Conservation (phyloP, 208 protist species). For the Novymonas esmeraldas region DNA sequence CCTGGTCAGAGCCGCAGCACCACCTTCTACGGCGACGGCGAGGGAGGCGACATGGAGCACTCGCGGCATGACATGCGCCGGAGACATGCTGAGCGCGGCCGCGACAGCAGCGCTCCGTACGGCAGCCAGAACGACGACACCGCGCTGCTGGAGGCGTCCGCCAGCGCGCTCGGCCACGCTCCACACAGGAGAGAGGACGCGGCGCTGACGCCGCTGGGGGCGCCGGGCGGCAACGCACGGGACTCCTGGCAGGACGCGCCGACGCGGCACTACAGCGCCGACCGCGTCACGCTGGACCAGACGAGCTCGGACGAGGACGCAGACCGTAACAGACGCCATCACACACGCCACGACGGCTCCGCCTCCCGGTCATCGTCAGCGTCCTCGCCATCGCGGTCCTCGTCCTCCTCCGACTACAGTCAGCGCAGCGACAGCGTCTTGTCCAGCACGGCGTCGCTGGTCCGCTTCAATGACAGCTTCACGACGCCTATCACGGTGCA, state of each 20-base stretch:
- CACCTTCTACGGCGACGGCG: conserved; percentile 10
- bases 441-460: conserved; percentile 17
- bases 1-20: conserved; percentile 8
- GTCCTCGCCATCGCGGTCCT: neutral
- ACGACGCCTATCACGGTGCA: conserved; percentile 60
- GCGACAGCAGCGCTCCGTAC: conserved; percentile 23
- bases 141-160: too few relatives aligned
- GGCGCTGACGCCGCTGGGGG: neutral
- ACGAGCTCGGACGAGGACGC: conserved; percentile 5
- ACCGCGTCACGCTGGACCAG: conserved; percentile 20
- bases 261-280: conserved; percentile 5
- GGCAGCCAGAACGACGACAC: conserved; percentile 28
- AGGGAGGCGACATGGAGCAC: neutral
- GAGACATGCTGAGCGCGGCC: too few relatives aligned
- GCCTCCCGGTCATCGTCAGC: neutral
- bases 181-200: neutral
- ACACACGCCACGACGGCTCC: neutral
- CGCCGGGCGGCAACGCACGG: conserved; percentile 3
- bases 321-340: neutral
- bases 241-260: neutral
- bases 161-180: too few relatives aligned
- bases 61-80: neutral
- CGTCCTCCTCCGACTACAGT: neutral
- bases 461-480: conserved; percentile 73
- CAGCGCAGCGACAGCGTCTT: neutral